phyloP scores from a whole-genome alignment of 1,284 basidiomycete genomes.

The Apiotrichum domesticum region DNA sequence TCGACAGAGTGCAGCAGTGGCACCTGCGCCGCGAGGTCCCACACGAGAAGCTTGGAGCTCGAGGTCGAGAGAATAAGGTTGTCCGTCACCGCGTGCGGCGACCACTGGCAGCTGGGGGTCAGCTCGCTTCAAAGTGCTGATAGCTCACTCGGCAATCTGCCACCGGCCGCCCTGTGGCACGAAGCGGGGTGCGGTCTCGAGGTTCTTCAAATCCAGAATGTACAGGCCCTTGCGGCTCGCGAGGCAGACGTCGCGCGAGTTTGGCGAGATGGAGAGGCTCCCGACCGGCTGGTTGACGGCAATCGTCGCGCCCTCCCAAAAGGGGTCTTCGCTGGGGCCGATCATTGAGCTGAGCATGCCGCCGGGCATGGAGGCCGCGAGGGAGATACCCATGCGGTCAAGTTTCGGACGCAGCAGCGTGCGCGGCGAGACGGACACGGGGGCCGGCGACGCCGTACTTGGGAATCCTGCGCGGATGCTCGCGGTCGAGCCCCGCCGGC shows the following conservation, averaged over 20 bases:
- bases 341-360: background rate
- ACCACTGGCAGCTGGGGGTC: conserved; percentile 71
- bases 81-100: conserved; percentile 74
- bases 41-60: conserved; percentile 90
- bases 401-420: conserved; percentile 24
- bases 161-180: conserved; percentile 92
- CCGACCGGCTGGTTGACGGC: conserved; percentile 49
- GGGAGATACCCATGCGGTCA: conserved; percentile 19
- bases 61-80: conserved; percentile 94
- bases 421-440: conserved; percentile 19
- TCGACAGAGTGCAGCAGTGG: conserved; percentile 72
- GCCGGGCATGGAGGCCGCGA: background rate
- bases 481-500: conserved; percentile 7
- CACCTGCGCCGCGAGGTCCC: conserved; percentile 70
- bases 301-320: conserved; percentile 39
- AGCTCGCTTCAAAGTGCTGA: background rate
- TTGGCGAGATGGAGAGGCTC: conserved; percentile 48
- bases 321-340: conserved; percentile 23
- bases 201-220: conserved; percentile 87
- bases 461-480: background rate
- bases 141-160: conserved; percentile 72
- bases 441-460: background rate
- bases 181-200: conserved; percentile 80
- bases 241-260: conserved; percentile 47
- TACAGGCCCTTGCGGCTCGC: conserved; percentile 84